Conservation (phyloP, 176 grass and related monocot species). For the Carex kokanica region DNA sequence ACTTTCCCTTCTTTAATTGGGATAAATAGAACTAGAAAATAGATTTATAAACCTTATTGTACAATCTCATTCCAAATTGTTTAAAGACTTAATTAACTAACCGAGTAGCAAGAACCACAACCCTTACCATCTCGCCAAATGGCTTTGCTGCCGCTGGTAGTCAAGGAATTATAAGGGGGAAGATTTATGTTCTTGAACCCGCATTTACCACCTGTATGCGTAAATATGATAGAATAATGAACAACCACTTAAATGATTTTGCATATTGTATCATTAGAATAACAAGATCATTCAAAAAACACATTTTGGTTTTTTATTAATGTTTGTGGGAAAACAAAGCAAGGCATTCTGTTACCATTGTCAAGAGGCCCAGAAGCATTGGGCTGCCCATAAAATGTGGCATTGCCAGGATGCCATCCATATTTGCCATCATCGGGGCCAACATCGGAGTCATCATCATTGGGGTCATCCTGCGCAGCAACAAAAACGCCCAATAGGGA, state of each 20-base stretch:
- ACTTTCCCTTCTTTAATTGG: not conserved
- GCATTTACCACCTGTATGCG: conserved; percentile 53
- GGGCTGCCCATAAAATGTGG: conserved; percentile 50
- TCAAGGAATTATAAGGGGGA: conserved; percentile 66
- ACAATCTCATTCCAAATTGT: not conserved
- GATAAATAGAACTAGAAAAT: not conserved
- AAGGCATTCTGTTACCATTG: conserved; percentile 35
- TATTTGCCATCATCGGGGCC: no score
- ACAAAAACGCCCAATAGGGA: conserved; percentile 5
- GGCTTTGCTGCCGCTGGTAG: conserved; percentile 59
- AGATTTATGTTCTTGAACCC: conserved; percentile 63
- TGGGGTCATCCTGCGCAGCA: not conserved
- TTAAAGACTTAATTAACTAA: conserved; percentile 10
- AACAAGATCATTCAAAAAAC: not conserved
- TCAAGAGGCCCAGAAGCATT: conserved; percentile 67
- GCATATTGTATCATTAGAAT: not conserved
- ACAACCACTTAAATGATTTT: not conserved
- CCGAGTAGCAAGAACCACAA: conserved; percentile 72
- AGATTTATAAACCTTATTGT: no score
- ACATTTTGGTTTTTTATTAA: no score
- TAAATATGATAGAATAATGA: not conserved
- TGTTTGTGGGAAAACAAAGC: not conserved
- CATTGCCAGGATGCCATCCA: not conserved
- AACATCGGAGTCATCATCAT: no score
- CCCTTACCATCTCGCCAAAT: conserved; percentile 66